Percentiles rank a stretch among this genome's conserved stretches.
Conservation (phyloP, 306 rosid genomes). For the Lotus japonicus region DNA sequence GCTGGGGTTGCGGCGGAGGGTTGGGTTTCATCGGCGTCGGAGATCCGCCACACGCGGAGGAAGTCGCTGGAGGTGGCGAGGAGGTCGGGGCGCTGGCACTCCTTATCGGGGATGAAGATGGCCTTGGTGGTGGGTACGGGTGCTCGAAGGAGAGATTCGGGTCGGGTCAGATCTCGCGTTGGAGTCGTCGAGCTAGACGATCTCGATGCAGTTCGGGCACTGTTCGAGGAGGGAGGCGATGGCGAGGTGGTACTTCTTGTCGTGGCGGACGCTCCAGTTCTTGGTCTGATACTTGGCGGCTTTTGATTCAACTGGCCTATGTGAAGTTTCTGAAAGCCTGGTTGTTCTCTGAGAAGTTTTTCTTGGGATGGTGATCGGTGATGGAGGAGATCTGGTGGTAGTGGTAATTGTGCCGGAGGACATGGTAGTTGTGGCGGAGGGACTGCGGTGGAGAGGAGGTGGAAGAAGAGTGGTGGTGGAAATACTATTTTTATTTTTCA, state of each 20-base stretch:
- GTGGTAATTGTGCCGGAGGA: too few species aligned
- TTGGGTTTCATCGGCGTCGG: slow-evolving; percentile 38
- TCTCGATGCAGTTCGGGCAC: slow-evolving; percentile 72
- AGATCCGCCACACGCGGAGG: slow-evolving; percentile 80
- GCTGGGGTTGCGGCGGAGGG: not conserved
- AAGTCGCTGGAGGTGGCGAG: slow-evolving; percentile 91
- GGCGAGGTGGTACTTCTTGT: slow-evolving; percentile 87
- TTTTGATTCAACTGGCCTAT: too few species aligned
- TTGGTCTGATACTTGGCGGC: too few species aligned
- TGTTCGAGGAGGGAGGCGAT: slow-evolving; percentile 79
- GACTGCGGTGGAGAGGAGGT: too few species aligned
- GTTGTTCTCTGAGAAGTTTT: too few species aligned
- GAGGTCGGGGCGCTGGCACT: slow-evolving; percentile 87
- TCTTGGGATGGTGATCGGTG: too few species aligned
- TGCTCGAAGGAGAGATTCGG: slow-evolving; percentile 85
- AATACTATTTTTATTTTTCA: too few species aligned
- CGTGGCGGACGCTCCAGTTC: slow-evolving; percentile 99
- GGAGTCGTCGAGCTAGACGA: slow-evolving; percentile 95
- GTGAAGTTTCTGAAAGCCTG: too few species aligned
- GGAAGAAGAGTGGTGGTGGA: too few species aligned
- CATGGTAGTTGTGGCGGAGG: too few species aligned
- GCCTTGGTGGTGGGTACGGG: slow-evolving; percentile 94
- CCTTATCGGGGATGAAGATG: slow-evolving; percentile 94
- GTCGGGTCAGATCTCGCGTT: slow-evolving; percentile 82
- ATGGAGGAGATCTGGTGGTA: too few species aligned